Evolutionary conservation across 2,329 filamentous ascomycete species (phyloP), one percentile per base, ranked within the genome.

Genomic region (Cryphonectria radicalis): DNA sequence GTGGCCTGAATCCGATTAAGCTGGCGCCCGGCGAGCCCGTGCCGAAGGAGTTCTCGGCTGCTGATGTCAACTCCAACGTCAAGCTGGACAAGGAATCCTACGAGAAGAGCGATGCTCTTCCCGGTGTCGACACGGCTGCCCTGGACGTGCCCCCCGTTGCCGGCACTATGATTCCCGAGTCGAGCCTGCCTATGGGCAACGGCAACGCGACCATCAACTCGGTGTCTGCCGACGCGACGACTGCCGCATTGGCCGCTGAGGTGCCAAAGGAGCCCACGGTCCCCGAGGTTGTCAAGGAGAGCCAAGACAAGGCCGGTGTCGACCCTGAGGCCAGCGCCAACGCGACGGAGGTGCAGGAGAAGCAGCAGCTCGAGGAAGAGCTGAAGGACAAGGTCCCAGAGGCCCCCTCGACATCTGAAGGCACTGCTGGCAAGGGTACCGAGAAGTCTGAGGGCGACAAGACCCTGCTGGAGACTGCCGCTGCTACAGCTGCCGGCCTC

Each of bases 21-120:
- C 87, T 97, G 69, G 87, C 88, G 35, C 92, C 95, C 4, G 94
- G 94, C 76, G 93, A 97, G 83, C 90, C 91, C 80, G 88, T 97
- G 13, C 95, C 95, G 57, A 86, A 92, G 64, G 87, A 87, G 37
- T 78, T 94, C 76, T 90, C 90, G 64, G 81, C 86, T 67, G 92
- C 93, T 80, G 91, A 91, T 74, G 84, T 89, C 76, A 91, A 93
- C 79, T 84, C 84, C 72, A 91, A 94, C 66, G 88, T 97, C 77
- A 89, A 91, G 77, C 88, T 93, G 28, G 95, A 98, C 80, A 88
- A 94, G 80, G 93, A 90, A 76, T 95, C 93, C 1, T 98, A 98
- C 81, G 92, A 97, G 80, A 93, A 93, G 81, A 90, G 91, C 74
- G 92, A 92, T 77, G 87, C 90, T 70, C 81, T 90, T 59, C 85